phyloP scores from a whole-genome alignment of 2,329 filamentous ascomycete genomes.

The Calonectria leucothoes region DNA sequence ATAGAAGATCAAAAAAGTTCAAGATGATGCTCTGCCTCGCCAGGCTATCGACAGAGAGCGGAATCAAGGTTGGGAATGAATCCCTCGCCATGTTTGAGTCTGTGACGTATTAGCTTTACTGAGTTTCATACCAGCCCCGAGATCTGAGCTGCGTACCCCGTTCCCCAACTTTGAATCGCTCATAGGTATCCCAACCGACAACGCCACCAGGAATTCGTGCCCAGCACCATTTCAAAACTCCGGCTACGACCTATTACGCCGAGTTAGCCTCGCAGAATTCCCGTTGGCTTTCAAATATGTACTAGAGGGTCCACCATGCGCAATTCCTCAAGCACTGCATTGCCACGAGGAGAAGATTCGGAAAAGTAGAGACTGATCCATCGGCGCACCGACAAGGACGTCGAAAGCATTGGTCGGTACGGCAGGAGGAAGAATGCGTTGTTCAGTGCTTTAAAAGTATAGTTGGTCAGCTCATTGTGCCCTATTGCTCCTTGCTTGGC shows the following conservation, averaged over 20 bases:
- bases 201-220: background rate
- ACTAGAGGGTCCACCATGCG: background rate
- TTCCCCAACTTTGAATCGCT: background rate
- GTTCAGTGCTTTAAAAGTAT: background rate
- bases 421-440: background rate
- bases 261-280: background rate
- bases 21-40: background rate
- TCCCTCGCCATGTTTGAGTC: background rate
- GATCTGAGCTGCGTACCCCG: background rate
- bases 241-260: background rate
- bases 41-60: background rate
- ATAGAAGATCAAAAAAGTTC: background rate
- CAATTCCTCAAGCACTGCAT: background rate
- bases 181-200: background rate
- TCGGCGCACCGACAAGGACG: background rate
- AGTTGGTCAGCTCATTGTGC: background rate
- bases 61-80: background rate
- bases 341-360: background rate
- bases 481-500: too few species aligned
- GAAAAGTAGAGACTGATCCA: background rate
- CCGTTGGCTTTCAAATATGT: background rate
- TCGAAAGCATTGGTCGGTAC: background rate
- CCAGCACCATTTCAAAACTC: background rate
- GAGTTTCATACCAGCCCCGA: background rate
- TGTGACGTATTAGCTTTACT: background rate